A percentile compares a stretch with the other conserved stretches of the same genome.
phyloP scores from a whole-genome alignment of 345 rosid species.

The Eucalyptus tenuipes region DNA sequence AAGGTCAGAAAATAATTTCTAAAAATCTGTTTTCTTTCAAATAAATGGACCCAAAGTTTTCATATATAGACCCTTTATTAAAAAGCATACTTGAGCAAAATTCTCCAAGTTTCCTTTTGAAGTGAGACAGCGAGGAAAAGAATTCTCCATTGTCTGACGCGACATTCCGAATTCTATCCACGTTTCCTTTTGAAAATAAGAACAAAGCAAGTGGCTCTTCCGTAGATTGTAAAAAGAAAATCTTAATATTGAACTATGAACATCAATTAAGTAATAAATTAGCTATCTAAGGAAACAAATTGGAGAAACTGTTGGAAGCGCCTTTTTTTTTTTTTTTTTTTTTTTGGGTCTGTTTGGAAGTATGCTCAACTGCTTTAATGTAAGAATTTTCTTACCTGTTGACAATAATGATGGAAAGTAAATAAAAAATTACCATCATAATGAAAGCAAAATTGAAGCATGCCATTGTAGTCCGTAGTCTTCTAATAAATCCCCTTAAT shows the following conservation, averaged over 20 bases:
- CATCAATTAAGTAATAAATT: neutral
- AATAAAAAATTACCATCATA: neutral
- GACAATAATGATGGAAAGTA: neutral
- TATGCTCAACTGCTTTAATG: neutral
- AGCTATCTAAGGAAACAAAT: neutral
- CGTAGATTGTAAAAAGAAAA: neutral
- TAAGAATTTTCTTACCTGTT: neutral
- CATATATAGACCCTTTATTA: neutral
- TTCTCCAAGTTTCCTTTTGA: neutral
- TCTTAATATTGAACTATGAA: neutral
- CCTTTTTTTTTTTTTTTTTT: too few relatives aligned
- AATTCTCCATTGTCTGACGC: neutral
- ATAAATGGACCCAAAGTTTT: neutral
- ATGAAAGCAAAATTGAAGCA: neutral
- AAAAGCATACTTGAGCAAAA: neutral
- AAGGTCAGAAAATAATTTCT: neutral
- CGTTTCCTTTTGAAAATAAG: neutral
- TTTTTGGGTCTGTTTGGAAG: neutral
- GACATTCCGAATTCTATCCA: neutral
- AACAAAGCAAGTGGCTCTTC: neutral
- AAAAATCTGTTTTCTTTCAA: neutral
- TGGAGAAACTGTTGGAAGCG: neutral
- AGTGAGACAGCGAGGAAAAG: neutral
- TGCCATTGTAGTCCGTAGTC: neutral
- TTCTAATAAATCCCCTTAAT: neutral